These are phyloP conservation scores for Zygotorulaspora florentina DNA, from an alignment of 805 yeast species.

Conservation along the genomic window DNA sequence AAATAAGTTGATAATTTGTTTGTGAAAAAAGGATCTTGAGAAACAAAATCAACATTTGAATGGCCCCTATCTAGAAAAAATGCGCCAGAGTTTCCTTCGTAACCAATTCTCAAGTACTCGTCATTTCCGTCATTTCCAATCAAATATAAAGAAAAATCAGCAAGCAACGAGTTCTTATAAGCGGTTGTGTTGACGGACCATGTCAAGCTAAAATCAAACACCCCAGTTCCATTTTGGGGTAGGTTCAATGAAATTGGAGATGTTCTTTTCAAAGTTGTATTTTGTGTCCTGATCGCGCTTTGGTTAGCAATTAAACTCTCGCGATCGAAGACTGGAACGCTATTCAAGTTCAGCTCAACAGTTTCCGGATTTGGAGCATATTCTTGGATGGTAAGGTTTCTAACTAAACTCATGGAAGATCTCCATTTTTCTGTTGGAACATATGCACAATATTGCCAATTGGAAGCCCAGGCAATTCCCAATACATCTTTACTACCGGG, in stretches of 20 bases:
- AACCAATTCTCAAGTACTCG: conserved; percentile 28
- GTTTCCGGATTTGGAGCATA: conserved; percentile 27
- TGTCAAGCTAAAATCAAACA: conserved; percentile 25
- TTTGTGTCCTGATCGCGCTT: conserved; percentile 2
- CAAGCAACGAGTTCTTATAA: conserved; percentile 9
- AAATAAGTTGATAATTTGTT: conserved; percentile 26
- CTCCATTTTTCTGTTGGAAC: conserved; percentile 39
- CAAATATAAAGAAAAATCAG: conserved; percentile 20
- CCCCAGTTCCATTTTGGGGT: conserved; percentile 16
- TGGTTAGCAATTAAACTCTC: not conserved
- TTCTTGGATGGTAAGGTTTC: conserved; percentile 30
- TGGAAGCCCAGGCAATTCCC: conserved; percentile 42
- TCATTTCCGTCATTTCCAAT: conserved; percentile 14
- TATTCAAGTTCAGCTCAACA: conserved; percentile 18
- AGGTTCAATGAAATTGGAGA: conserved; percentile 4
- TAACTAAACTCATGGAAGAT: conserved; percentile 36
- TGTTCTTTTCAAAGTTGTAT: conserved; percentile 1
- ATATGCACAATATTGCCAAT: conserved; percentile 39
- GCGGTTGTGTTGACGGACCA: conserved; percentile 19
- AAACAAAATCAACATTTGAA: conserved; percentile 21
- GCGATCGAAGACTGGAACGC: conserved; percentile 25
- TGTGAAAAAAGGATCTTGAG: conserved; percentile 26
- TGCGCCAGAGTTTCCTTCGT: conserved; percentile 23
- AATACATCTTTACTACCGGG: conserved; percentile 27
- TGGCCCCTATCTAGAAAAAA: conserved; percentile 31